Conservation (phyloP, 1,139 yeast species). For the Magnusiomyces magnusii region DNA sequence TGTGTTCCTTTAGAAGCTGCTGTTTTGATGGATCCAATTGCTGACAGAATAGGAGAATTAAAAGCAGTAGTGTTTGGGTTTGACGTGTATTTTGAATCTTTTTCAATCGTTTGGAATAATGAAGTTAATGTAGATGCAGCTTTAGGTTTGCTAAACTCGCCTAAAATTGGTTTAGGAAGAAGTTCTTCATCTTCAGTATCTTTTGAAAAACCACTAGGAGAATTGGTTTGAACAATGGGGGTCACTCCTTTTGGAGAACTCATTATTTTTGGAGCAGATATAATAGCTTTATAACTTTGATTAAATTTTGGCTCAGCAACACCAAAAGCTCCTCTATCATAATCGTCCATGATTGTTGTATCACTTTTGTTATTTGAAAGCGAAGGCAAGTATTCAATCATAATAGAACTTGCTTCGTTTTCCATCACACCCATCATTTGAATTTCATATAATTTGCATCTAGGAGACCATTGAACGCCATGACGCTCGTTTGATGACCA, state of each 20-base stretch:
- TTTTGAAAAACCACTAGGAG: not conserved
- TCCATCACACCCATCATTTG: slow-evolving; percentile 99
- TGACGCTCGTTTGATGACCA: slow-evolving; percentile 48
- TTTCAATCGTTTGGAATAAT: not conserved
- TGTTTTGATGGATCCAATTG: not conserved
- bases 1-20: not conserved
- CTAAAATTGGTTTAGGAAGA: not conserved
- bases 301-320: not conserved
- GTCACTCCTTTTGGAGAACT: not conserved
- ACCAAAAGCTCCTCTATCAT: slow-evolving; percentile 43
- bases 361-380: slow-evolving; percentile 29
- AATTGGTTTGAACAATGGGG: not conserved
- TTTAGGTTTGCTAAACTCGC: not conserved
- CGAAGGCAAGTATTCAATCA: slow-evolving; percentile 46
- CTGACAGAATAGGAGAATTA: not conserved
- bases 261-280: not conserved
- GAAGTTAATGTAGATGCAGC: slow-evolving; percentile 5
- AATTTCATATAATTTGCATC: slow-evolving; percentile 86
- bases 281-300: not conserved
- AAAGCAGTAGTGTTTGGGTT: not conserved
- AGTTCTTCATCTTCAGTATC: not conserved
- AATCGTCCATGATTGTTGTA: slow-evolving; percentile 48
- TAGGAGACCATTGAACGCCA: slow-evolving; percentile 73
- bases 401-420: slow-evolving; percentile 63
- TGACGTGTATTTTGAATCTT: not conserved